Evolutionary conservation across 2,329 filamentous ascomycete species (phyloP), one percentile per base, ranked within the genome.

Genomic region (Dactylellina drechsleri): DNA sequence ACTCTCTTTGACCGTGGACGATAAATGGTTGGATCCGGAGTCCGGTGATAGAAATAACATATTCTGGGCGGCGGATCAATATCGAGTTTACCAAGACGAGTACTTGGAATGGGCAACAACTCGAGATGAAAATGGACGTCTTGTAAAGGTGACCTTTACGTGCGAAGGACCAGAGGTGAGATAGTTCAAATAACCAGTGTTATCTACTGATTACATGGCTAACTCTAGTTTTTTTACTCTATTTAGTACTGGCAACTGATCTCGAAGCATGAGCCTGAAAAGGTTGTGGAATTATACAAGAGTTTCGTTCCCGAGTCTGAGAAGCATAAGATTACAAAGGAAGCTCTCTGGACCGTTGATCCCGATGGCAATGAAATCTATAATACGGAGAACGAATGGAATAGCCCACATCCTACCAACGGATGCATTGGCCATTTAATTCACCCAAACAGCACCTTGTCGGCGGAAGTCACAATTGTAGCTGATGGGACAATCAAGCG

Each of bases 151-250:
- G 28, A 67, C 66, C 2, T 77, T 77, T 43, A 77, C 75, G 13
- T 74, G 70, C 28, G 75, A 77, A 62, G 75, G 71, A 1, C 70
- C 71, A 49, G 75, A 77, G 65, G 75, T 77, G 66, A 59, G 28
- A 15, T 18, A 12, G 40, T 56, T 61, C n/a, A n/a, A n/a, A n/a
- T 26, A 53, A 18, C 15, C 47, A 50, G 13, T 45, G 4, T 23
- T 28, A 28, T 45, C 4, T 16, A 45, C 41, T 45, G n/a, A 16
- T 3, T 45, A 13, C 41, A 28, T 7, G 26, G 41, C 41, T 45
- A 16, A 53, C 18, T 53, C 12, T 13, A 53, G 26, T 4, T 53
- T 45, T 49, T n/a, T 7, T 15, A n/a, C 15, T 67, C 13, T 36
- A 28, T 50, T 31, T 36, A 70, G 68, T 75, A 77, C 45, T 77